Evolutionary conservation across 2,329 filamentous ascomycete genomes (phyloP), one percentile per base, ranked within the genome.

Genomic region (Exophiala viscosa): DNA sequence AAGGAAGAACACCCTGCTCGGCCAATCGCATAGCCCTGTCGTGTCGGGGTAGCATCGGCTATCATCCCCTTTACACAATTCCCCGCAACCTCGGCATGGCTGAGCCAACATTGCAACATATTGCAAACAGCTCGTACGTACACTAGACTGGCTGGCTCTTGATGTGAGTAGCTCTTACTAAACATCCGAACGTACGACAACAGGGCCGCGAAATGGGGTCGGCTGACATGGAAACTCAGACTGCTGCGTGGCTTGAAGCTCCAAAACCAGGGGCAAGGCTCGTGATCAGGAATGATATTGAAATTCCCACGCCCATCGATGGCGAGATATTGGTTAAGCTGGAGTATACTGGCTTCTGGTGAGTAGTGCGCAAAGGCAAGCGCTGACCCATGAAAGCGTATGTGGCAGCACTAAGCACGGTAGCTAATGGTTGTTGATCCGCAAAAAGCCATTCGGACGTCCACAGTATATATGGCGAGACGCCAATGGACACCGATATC

Each of bases 291-390:
- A 52, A 66, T 18, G 67, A 66, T 28, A 61, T 68, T 4, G 62
- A 67, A 2, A 65, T 76, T 2, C 69, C 74, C 14, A 57, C 59
- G 5, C 73, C 73, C 0, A 59, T 59, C 3, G 55, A 68, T 1
- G 67, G 70, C 3, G 72, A 76, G 50, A 53, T 76, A n/a, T 67
- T 76, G 11, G 66, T 76, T 35, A 75, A 76, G 52, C 64, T 76
- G 8, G 73, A 76, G 55, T 76, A 65, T 59, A 75, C 72, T 0
- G 74, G 74, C 0, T 71, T 76, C 18, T 76, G 49, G 49, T 52
- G 38, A n/a, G 9, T 33, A 17, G 18, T 23, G 17, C 35, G 28
- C 36, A 11, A 17, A 49, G 6, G n/a, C 3, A 8, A 35, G n/a
- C 32, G 6, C 43, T 14, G 31, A 14, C 7, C 7, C 32, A 23